Conservation (phyloP, 495 filamentous ascomycete species). For the Penicillium tannophilum region DNA sequence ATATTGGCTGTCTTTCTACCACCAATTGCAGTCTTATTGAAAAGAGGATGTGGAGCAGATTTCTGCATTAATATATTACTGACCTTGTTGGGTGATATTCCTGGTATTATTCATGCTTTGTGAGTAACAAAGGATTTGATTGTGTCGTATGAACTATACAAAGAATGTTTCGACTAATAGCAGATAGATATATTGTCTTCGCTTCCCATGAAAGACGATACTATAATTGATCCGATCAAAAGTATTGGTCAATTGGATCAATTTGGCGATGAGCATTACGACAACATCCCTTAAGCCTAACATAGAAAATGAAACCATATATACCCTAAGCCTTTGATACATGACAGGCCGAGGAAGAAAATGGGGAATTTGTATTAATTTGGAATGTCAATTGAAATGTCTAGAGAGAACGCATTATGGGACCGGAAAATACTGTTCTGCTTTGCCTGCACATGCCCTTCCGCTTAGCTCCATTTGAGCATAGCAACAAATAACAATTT, state of each 20-base stretch:
- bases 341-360: background rate
- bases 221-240: background rate
- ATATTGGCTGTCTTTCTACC: background rate
- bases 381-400: background rate
- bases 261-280: too few species aligned
- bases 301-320: background rate
- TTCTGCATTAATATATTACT: slow-evolving; percentile 1
- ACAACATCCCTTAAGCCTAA: background rate
- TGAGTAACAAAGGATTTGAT: background rate
- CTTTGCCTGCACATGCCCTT: too few species aligned
- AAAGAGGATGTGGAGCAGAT: background rate
- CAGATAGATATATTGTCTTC: too few species aligned
- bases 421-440: too few species aligned
- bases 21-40: background rate
- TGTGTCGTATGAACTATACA: background rate
- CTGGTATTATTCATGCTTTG: background rate
- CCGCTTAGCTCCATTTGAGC: too few species aligned
- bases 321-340: background rate
- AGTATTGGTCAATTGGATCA: background rate
- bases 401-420: too few species aligned
- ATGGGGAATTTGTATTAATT: background rate
- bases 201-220: background rate
- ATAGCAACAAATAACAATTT: too few species aligned
- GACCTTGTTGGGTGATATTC: background rate
- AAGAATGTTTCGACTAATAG: background rate